These are phyloP conservation scores for Daedaleopsis nitida DNA, from an alignment of 768 basidiomycete genomes.

Conservation along the genomic window DNA sequence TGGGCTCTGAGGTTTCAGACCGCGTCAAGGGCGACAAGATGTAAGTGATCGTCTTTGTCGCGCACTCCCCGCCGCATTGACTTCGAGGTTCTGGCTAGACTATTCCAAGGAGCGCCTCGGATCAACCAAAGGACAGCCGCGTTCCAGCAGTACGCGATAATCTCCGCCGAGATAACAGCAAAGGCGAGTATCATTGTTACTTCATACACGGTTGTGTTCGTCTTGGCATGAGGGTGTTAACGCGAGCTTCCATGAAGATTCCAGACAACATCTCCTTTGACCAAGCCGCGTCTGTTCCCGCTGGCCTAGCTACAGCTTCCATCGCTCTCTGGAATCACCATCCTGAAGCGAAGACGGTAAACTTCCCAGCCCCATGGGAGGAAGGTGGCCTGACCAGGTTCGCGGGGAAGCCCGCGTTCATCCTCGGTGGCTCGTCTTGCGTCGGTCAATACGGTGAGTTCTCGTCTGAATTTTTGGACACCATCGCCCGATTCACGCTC, in stretches of 20 bases:
- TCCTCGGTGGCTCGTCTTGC: conserved; percentile 25
- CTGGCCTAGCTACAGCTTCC: conserved; percentile 6
- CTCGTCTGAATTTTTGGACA: no score
- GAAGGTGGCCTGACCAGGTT: conserved; percentile 17
- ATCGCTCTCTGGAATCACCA: conserved; percentile 28
- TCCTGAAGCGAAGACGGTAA: background rate
- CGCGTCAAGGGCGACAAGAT: conserved; percentile 41
- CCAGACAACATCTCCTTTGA: conserved; percentile 15
- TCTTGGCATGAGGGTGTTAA: conserved; percentile 24
- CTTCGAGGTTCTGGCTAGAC: background rate
- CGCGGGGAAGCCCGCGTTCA: conserved; percentile 20
- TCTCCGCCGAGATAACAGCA: conserved; percentile 22
- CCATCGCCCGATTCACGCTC: no score
- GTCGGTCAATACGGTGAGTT: conserved; percentile 25
- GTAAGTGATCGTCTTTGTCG: conserved; percentile 22
- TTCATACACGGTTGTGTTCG: no score
- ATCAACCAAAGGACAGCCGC: conserved; percentile 1
- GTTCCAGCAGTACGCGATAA: conserved; percentile 27
- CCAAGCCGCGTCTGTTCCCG: conserved; percentile 12
- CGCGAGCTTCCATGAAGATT: conserved; percentile 22
- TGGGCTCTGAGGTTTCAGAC: conserved; percentile 29
- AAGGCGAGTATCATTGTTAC: conserved; percentile 22
- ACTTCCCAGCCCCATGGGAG: conserved; percentile 21
- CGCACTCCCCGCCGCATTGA: background rate
- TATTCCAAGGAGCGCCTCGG: conserved; percentile 8